Conservation (phyloP, 345 rosid species). For the Odontarrhena argentea region DNA sequence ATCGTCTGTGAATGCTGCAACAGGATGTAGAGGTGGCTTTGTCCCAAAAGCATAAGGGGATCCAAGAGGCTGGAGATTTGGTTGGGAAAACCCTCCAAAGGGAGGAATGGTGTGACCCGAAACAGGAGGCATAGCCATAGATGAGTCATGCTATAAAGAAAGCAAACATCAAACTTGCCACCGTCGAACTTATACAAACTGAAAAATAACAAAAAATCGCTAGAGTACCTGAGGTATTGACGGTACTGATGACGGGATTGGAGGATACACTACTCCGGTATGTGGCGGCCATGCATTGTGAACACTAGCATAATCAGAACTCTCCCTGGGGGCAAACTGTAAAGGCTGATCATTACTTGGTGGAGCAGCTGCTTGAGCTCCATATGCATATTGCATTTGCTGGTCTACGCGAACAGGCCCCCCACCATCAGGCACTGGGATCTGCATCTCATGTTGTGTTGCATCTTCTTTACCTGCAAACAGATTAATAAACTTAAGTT, state of each 20-base stretch:
- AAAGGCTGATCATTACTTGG: constrained; percentile 60
- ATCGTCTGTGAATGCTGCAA: constrained; percentile 67
- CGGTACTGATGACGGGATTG: constrained; percentile 55
- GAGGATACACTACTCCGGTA: constrained; percentile 58
- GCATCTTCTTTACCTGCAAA: constrained; percentile 40
- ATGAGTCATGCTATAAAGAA: constrained; percentile 66
- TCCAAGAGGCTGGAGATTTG: constrained; percentile 63
- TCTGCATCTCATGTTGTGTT: constrained; percentile 41
- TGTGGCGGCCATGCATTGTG: constrained; percentile 67
- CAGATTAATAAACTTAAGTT: constrained; percentile 8
- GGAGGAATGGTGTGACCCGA: constrained; percentile 63
- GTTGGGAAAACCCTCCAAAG: constrained; percentile 72
- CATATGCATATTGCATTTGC: constrained; percentile 54
- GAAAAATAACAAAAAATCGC: constrained; percentile 9
- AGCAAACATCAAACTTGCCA: constrained; percentile 31
- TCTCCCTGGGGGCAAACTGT: constrained; percentile 66
- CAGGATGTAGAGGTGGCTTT: constrained; percentile 62
- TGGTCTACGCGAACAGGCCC: constrained; percentile 50
- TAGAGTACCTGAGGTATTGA: constrained; percentile 63
- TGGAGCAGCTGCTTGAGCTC: constrained; percentile 59
- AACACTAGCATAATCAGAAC: constrained; percentile 52
- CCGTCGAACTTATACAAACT: not conserved
- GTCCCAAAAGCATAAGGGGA: constrained; percentile 55
- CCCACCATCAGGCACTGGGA: constrained; percentile 47
- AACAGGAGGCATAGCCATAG: constrained; percentile 54